Base-by-base conservation (phyloP, 768 basidiomycete genomes). In the Leccinum boreale region DNA sequence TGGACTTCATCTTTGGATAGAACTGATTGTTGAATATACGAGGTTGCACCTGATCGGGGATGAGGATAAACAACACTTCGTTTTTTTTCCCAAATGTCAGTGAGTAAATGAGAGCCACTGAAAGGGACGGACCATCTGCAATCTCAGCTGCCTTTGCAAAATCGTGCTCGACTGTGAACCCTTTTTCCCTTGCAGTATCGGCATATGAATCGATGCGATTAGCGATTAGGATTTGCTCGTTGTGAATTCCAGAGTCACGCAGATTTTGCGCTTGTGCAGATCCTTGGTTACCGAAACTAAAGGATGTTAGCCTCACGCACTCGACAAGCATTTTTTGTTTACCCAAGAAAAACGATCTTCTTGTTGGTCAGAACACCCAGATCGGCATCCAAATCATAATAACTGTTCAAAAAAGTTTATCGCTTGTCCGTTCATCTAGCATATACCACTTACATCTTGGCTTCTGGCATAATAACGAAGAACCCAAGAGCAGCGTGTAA, bases 191-290 rank as follows among this genome's bases (percentile, higher is more conserved):
- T 0, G 85, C 85, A 65, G 83, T 77, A 42, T 75, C 80, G 8
- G 84, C 83, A 59, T 85, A 86, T 12, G 78, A 68, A 64, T 86
- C 85, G 5, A 75, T 68, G 5, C 84, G 77, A 64, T 85, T 85
- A 11, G 81, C 84, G 57, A 86, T 76, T 58, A 85, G 55, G 53
- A 86, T 85, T 49, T 75, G 77, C n/a, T 84, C 81, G 62, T 85
- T 85, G 5, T 80, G 75, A 57, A 85, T 81, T 3, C 85, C 84
- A 52, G 80, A 77, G 58, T 85, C 85, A n/a, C 85, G 78, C 58
- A 86, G 64, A 59, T 86, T 86, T 70, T 85, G 84, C 4, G 85
- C 85, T 66, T 85, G 85, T 50, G 85, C 84, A 31, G 85, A 81
- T 12, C 85, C 84, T 67, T 86, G 85, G 67, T 85, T 85, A 46